Conservation (phyloP, 768 basidiomycete genomes). For the Tricholoma matsutake region DNA sequence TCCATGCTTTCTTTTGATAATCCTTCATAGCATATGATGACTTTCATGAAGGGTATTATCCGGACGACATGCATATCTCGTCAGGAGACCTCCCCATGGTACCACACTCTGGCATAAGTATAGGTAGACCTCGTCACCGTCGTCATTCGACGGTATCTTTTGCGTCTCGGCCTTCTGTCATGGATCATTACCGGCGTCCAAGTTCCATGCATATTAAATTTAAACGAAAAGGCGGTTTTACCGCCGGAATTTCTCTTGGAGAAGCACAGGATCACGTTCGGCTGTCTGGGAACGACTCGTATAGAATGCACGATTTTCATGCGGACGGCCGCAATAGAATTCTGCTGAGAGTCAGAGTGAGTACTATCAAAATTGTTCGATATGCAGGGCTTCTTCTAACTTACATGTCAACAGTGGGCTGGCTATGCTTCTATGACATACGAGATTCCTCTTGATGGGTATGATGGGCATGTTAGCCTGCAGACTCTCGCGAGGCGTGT, state of each 20-base stretch:
- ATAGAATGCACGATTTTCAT: conserved; percentile 60
- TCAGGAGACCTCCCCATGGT: conserved; percentile 34
- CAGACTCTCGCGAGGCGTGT: conserved; percentile 67
- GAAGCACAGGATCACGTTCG: conserved; percentile 66
- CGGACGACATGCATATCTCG: conserved; percentile 40
- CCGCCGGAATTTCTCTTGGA: conserved; percentile 60
- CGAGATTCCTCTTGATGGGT: conserved; percentile 68
- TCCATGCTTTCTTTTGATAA: not conserved
- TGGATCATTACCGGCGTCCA: conserved; percentile 47
- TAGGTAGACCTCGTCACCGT: conserved; percentile 38
- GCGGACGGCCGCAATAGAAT: conserved; percentile 60
- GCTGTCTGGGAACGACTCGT: conserved; percentile 60
- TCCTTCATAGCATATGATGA: conserved; percentile 51
- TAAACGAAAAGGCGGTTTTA: conserved; percentile 67
- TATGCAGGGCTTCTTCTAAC: conserved; percentile 1
- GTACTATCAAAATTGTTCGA: conserved; percentile 20
- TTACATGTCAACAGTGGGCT: conserved; percentile 48
- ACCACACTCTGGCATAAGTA: conserved; percentile 24
- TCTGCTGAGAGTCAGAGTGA: conserved; percentile 58
- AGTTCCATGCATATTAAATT: conserved; percentile 61
- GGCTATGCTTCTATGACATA: conserved; percentile 71
- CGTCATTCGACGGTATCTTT: conserved; percentile 54
- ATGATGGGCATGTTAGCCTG: conserved; percentile 61
- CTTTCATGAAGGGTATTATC: conserved; percentile 50
- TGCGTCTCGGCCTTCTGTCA: conserved; percentile 31